Percentiles rank a stretch among this genome's conserved stretches.
Evolutionary conservation across 192 early-diverging fungal genomes (phyloP).

Genomic region (Cetraspora pellucida): DNA sequence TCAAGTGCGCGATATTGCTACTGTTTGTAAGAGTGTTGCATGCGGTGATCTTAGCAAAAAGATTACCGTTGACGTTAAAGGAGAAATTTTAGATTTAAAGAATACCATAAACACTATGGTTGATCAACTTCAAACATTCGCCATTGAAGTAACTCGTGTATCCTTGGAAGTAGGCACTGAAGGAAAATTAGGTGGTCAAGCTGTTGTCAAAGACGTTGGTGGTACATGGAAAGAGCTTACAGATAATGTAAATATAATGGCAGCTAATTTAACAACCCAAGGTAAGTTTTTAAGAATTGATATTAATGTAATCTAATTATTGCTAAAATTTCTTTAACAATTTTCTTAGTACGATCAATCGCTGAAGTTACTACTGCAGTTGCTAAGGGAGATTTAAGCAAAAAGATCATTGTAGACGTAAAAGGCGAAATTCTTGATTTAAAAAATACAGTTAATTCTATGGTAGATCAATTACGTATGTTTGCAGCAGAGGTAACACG

Average conservation of each 20-base stretch:
- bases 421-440: slow-evolving; percentile 64
- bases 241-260: slow-evolving; percentile 77
- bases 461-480: slow-evolving; percentile 66
- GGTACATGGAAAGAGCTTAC: slow-evolving; percentile 77
- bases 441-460: slow-evolving; percentile 65
- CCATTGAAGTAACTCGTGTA: slow-evolving; percentile 70
- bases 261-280: slow-evolving; percentile 65
- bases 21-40: slow-evolving; percentile 62
- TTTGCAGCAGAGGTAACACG: slow-evolving; percentile 69
- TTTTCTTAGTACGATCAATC: slow-evolving; percentile 50
- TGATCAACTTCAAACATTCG: slow-evolving; percentile 66
- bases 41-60: slow-evolving; percentile 59
- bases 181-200: slow-evolving; percentile 71
- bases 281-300: slow-evolving; percentile 35
- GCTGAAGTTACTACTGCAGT: slow-evolving; percentile 70
- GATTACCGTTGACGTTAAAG: slow-evolving; percentile 50
- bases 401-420: slow-evolving; percentile 58
- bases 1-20: slow-evolving; percentile 53
- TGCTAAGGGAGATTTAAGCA: slow-evolving; percentile 65
- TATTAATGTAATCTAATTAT: neutral
- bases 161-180: slow-evolving; percentile 72
- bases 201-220: slow-evolving; percentile 60
- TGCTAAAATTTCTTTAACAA: too few species aligned
- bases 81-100: slow-evolving; percentile 64
- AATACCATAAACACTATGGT: slow-evolving; percentile 69